Evolutionary conservation across 2,329 filamentous ascomycete genomes (phyloP).

Genomic region (Fusarium virguliforme): DNA sequence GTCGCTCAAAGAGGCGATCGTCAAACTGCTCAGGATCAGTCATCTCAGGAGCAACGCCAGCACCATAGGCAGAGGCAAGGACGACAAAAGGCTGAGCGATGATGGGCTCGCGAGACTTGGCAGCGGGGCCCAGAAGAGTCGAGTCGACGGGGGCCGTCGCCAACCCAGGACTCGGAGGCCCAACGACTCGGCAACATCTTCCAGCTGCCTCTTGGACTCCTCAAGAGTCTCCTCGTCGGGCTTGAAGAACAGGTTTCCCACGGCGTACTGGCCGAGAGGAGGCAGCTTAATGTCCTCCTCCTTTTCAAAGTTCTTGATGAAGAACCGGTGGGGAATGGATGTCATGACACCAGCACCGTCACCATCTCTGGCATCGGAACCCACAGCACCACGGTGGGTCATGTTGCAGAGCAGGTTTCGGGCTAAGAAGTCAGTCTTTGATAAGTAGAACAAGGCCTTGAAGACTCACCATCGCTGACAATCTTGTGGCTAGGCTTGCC

Average conservation of each 20-base stretch:
- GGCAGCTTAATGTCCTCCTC: slow-evolving; percentile 92
- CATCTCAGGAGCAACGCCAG: slow-evolving; percentile 82
- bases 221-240: slow-evolving; percentile 91
- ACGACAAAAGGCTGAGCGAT: slow-evolving; percentile 98
- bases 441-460: too few species aligned
- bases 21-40: slow-evolving; percentile 88
- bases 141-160: slow-evolving; percentile 96
- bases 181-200: slow-evolving; percentile 90
- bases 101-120: slow-evolving; percentile 92
- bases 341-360: slow-evolving; percentile 99
- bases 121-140: slow-evolving; percentile 91
- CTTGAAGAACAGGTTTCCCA: slow-evolving; percentile 99
- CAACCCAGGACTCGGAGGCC: slow-evolving; percentile 94
- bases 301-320: slow-evolving; percentile 97
- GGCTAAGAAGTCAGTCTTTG: slow-evolving; percentile 65
- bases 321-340: slow-evolving; percentile 98
- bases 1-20: slow-evolving; percentile 88
- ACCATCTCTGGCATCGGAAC: slow-evolving; percentile 97
- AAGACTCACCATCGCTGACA: slow-evolving; percentile 89
- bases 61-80: slow-evolving; percentile 85
- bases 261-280: slow-evolving; percentile 92
- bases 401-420: slow-evolving; percentile 98
- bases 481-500: slow-evolving; percentile 98
- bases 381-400: slow-evolving; percentile 98
- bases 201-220: slow-evolving; percentile 92